Evolutionary conservation across 805 yeast species (phyloP), one percentile per base, ranked within the genome.

Genomic region (Maudiozyma pseudohumilis): DNA sequence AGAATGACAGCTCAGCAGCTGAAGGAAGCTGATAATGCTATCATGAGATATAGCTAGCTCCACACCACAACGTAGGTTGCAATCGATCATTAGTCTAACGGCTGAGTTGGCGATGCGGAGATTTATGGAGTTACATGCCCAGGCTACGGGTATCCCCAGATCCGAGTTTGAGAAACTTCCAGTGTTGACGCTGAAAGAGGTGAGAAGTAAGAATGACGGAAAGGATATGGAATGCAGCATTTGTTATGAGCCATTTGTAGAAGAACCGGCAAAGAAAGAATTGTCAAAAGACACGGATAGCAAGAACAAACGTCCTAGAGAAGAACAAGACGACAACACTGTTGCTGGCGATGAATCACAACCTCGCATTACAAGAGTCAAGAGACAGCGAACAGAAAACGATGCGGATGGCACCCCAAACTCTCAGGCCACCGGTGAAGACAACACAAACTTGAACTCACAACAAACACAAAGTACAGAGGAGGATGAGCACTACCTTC

Each of bases 1-100:
- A 71, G 97, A 41, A 64, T 92, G 58, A 70, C 84, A 9, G 96
- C 96, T 11, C 78, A 77, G 34, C 97, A 92, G 57, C 69, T 92
- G 42, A 77, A 79, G 51, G 96, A 88, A 48, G 96, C 97, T 0
- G 95, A 88, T 57, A 78, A 75, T 52, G 83, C 87, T 29, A 70
- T 88, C 42, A 76, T 77, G 87, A n/a, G 77, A 78, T 47, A 75
- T 75, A 30, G 71, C 79, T 0, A 58, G 68, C 13, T 73, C 74
- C 40, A 64, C 76, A 22, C 74, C 78, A 37, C 80, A 77, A n/a
- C 69, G 70, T 26, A 67, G 74, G 25, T 63, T 80, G 23, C 77
- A 74, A 49, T 75, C 72, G 25, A 65, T 80, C 38, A 72, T 81
- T 10, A 64, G 78, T 20, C 59, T 80, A 40, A 86, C 87, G 2